Base-by-base conservation (phyloP, 2,329 filamentous ascomycete genomes). In the Hypoxylon sp. region DNA sequence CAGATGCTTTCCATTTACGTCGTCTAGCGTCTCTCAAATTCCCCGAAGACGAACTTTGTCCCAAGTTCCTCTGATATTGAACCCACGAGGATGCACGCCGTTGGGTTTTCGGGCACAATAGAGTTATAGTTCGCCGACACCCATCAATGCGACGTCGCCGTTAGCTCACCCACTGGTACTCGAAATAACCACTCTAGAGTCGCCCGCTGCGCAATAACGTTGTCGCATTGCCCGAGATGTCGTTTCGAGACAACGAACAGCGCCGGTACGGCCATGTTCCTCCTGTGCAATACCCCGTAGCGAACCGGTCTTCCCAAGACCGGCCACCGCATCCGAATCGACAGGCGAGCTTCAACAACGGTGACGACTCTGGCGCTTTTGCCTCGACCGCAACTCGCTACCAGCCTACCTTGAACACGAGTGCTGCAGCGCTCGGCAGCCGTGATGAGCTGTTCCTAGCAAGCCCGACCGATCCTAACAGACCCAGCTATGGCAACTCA, bases 291-390 rank as follows among this genome's bases (percentile, higher is more conserved):
- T 91, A 91, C 74, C 85, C 87, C 14, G 81, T 88, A 71, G 81
- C 84, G 53, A 79, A 79, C 66, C 82, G 80, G 49, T 74, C 80
- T 58, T 71, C 77, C 46, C 78, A 80, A 69, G 79, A 82, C 48
- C 79, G 81, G 66, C 76, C 79, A 53, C 64, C 76, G 40, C 82
- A 83, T 71, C 79, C 82, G 5, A 78, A 77, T 48, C 85, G 92
- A 72, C 86, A 89, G 71, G 86, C 88, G 54, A 95, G 91, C 82
- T 94, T 93, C 82, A 90, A 94, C 79, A 89, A 86, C 72, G 92
- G 91, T 71, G 93, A 96, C 79, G 92, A 95, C 78, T 83, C 85
- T 53, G 81, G 83, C 54, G 88, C 89, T 73, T 84, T 87, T 73
- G 77, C 81, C 58, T 75, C 74, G 63, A 67, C 71, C 46, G 69